Evolutionary conservation across 2,329 filamentous ascomycete genomes (phyloP), one percentile per base, ranked within the genome.

Genomic region (Botryosphaeria agaves): DNA sequence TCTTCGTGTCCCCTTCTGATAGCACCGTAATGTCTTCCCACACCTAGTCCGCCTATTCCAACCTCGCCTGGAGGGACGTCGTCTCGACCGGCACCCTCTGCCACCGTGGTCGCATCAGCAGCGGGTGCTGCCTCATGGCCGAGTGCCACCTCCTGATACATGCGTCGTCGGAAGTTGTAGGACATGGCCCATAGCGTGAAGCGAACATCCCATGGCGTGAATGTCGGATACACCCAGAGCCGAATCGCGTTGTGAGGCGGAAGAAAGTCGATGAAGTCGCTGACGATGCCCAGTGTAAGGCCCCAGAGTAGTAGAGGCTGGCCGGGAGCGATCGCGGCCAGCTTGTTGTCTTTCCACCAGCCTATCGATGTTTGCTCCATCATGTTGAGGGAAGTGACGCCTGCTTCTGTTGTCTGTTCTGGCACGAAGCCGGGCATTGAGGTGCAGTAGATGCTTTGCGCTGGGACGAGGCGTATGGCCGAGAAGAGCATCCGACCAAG

Each of bases 401-500:
- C 21, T 9, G 9, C 21, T 9, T 23, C 21, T 4, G 3, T 3
- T 11, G 21, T 3, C 21, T 3, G 4, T 12, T 23, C 21, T 18
- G 44, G 51, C 14, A 67, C 51, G 39, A 67, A 67, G 26, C 60
- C 65, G 0, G 58, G 52, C 3, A 61, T 63, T 3, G 62, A 61
- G 31, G 55, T 64, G 43, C 68, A 72, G 41, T 69, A 66, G 7
- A 70, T 49, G 11, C 64, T 72, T 41, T 74, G 69, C 0, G 69
- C 69, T 4, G 75, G 75, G 9, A 67, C 52, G 7, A 80, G 56
- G 27, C 59, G 59, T 18, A 79, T 66, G 5, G 73, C 75, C 15
- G 72, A 69, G 42, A 78, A 78, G 41, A 70, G 60, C 72, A 80
- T 78, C 35, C 66, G 63, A 7, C 73, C 73, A 29, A 78, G 57